Percentiles rank a stretch among this genome's conserved stretches.
These are phyloP conservation scores for Deinandra increscens DNA, from an alignment of 129 eudicot species.

Conservation along the genomic window DNA sequence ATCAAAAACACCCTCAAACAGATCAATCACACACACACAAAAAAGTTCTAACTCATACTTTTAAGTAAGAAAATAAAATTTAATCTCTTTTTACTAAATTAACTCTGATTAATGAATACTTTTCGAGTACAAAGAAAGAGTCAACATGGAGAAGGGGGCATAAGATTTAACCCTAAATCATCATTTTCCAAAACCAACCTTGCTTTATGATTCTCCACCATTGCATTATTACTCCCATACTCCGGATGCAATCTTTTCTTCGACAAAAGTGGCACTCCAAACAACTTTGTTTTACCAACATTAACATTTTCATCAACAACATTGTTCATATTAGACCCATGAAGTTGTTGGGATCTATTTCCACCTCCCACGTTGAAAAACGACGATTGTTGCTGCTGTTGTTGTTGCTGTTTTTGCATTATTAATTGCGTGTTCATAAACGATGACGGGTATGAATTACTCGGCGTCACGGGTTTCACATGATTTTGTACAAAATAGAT, in stretches of 20 bases:
- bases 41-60: neutral
- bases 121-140: neutral
- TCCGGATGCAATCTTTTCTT: slow-evolving; percentile 83
- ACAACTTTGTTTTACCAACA: slow-evolving; percentile 51
- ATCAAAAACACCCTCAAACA: slow-evolving; percentile 12
- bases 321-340: neutral
- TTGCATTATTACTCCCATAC: slow-evolving; percentile 31
- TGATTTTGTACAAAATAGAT: slow-evolving; percentile 92
- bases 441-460: neutral
- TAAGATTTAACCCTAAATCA: slow-evolving; percentile 92
- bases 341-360: neutral
- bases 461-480: slow-evolving; percentile 80
- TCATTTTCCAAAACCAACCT: slow-evolving; percentile 75
- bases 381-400: no score
- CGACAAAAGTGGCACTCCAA: slow-evolving; percentile 74
- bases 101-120: slow-evolving; percentile 27
- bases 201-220: slow-evolving; percentile 57
- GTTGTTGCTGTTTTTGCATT: no score
- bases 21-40: slow-evolving; percentile 24
- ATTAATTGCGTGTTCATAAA: no score
- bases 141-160: slow-evolving; percentile 85
- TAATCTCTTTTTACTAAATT: slow-evolving; percentile 2
- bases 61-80: slow-evolving; percentile 6
- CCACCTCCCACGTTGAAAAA: no score
- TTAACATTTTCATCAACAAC: slow-evolving; percentile 27